A percentile compares a stretch with the other conserved stretches of the same genome.
phyloP scores from a whole-genome alignment of 768 basidiomycete species.

The Auricularia cornea region DNA sequence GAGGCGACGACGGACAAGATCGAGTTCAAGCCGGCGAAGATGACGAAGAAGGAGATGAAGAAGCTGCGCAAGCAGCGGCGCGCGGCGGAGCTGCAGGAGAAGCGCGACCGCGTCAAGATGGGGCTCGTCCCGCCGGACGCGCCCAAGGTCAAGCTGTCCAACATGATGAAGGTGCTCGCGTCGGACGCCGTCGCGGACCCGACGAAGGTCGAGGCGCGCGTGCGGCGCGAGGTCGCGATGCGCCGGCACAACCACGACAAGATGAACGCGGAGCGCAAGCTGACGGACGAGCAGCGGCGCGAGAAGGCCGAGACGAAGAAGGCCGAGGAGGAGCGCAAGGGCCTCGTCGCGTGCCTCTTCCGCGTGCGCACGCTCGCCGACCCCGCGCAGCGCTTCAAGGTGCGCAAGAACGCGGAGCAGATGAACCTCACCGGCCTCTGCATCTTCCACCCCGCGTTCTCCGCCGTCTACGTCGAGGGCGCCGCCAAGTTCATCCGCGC shows the following conservation, averaged over 20 bases:
- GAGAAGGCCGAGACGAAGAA: constrained; percentile 87
- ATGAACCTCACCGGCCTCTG: constrained; percentile 79
- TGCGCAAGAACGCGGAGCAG: constrained; percentile 93
- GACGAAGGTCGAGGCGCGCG: constrained; percentile 92
- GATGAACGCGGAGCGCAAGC: constrained; percentile 86
- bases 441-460: constrained; percentile 84
- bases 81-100: constrained; percentile 85
- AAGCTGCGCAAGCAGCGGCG: constrained; percentile 90
- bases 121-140: constrained; percentile 91
- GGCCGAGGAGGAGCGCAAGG: constrained; percentile 80
- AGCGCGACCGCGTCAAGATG: constrained; percentile 91
- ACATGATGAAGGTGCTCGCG: constrained; percentile 96
- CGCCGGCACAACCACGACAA: constrained; percentile 85
- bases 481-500: constrained; percentile 74
- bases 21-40: constrained; percentile 75
- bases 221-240: constrained; percentile 86
- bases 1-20: constrained; percentile 62
- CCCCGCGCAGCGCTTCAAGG: constrained; percentile 91
- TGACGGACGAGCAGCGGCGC: constrained; percentile 81
- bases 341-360: constrained; percentile 40
- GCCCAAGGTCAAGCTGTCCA: constrained; percentile 86
- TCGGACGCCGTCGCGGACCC: constrained; percentile 97
- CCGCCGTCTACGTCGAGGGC: constrained; percentile 90
- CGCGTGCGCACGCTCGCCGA: constrained; percentile 87
- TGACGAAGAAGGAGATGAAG: constrained; percentile 88